Percentiles rank a stretch among this genome's conserved stretches.
Conservation (phyloP, 108 stramenopile species). For the Nitzschia sp. region DNA sequence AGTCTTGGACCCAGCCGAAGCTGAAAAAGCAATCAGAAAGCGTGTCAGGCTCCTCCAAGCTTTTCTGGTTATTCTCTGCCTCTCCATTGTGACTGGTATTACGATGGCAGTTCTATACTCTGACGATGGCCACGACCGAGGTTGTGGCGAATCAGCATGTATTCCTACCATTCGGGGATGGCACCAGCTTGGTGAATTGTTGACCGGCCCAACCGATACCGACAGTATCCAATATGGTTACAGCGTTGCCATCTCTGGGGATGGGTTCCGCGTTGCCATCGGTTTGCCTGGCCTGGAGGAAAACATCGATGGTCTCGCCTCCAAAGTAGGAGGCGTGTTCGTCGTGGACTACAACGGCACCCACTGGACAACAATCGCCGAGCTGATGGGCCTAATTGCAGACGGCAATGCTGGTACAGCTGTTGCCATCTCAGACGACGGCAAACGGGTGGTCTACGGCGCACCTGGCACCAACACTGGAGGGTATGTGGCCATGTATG, state of each 20-base stretch:
- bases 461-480: slow-evolving; percentile 8
- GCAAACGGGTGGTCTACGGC: slow-evolving; percentile 32
- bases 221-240: slow-evolving; percentile 37
- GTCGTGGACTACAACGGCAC: slow-evolving; percentile 38
- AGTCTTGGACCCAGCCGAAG: slow-evolving; percentile 12
- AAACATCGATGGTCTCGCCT: not conserved
- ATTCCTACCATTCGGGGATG: slow-evolving; percentile 20
- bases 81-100: slow-evolving; percentile 8
- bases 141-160: not conserved
- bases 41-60: not conserved
- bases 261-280: slow-evolving; percentile 37
- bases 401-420: slow-evolving; percentile 28
- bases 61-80: not conserved
- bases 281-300: slow-evolving; percentile 32
- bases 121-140: not conserved
- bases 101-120: slow-evolving; percentile 14
- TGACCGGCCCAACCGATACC: slow-evolving; percentile 30
- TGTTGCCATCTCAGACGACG: slow-evolving; percentile 36
- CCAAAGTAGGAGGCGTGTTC: slow-evolving; percentile 15
- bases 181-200: slow-evolving; percentile 24
- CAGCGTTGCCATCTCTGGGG: slow-evolving; percentile 31
- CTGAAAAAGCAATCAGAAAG: slow-evolving; percentile 11
- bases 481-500: slow-evolving; percentile 31
- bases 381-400: slow-evolving; percentile 2
- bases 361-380: not conserved